These are phyloP conservation scores for Porogramme epimiltina DNA, from an alignment of 1,284 basidiomycete genomes.

Conservation along the genomic window DNA sequence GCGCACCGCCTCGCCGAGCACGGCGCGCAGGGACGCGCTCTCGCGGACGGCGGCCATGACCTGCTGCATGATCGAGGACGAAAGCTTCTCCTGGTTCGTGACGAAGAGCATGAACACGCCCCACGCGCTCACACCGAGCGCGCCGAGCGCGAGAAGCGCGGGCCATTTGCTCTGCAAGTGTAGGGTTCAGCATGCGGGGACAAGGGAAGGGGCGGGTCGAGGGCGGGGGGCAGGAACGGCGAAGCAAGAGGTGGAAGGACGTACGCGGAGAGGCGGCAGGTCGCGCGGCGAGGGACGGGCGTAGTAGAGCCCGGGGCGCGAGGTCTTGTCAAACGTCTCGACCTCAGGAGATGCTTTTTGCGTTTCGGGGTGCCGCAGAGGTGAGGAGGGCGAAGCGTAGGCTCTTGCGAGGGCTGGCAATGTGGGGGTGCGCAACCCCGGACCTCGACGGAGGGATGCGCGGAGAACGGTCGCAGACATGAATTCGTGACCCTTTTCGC, in stretches of 20 bases:
- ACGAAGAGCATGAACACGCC: conserved; percentile 65
- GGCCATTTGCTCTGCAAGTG: conserved; percentile 59
- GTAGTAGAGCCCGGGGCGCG: conserved; percentile 38
- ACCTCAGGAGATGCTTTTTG: conserved; percentile 28
- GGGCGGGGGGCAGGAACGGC: neutral
- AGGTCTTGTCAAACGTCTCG: conserved; percentile 36
- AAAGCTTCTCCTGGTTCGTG: conserved; percentile 76
- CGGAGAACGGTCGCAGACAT: no score
- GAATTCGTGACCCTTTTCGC: no score
- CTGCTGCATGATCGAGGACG: conserved; percentile 73
- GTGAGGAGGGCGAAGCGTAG: neutral
- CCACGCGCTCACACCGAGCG: conserved; percentile 64
- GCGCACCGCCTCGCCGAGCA: conserved; percentile 68
- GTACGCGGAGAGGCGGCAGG: conserved; percentile 45
- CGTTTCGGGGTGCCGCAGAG: neutral
- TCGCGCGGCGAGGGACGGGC: conserved; percentile 38
- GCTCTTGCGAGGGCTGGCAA: no score
- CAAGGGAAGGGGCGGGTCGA: neutral
- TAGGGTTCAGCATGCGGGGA: neutral
- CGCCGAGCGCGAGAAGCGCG: conserved; percentile 48
- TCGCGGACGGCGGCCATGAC: conserved; percentile 60
- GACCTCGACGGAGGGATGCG: no score
- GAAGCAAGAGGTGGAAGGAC: conserved; percentile 4
- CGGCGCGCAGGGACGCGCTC: conserved; percentile 48
- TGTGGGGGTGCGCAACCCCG: no score